phyloP scores from a whole-genome alignment of 495 filamentous ascomycete species.

The Penicillium pancosmium region DNA sequence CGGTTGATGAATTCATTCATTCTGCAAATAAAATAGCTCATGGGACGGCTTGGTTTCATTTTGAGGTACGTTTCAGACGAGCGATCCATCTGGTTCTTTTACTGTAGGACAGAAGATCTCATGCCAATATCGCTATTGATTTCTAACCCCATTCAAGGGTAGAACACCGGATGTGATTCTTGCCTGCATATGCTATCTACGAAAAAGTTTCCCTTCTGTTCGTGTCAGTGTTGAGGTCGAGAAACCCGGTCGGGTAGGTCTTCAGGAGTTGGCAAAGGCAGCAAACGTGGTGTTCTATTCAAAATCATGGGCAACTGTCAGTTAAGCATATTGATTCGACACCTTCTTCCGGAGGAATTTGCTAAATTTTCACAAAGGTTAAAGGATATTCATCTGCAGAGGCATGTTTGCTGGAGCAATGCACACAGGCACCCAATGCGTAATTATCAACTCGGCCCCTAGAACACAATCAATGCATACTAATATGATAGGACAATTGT shows the following conservation, averaged over 20 bases:
- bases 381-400: conserved; percentile 52
- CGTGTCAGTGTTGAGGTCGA: conserved; percentile 71
- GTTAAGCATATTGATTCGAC: conserved; percentile 16
- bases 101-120: not conserved
- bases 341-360: not conserved
- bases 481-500: not conserved
- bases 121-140: not conserved
- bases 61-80: conserved; percentile 57
- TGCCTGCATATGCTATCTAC: conserved; percentile 62
- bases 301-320: conserved; percentile 68
- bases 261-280: conserved; percentile 61
- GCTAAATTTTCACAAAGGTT: conserved; percentile 31
- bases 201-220: conserved; percentile 44
- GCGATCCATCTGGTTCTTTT: not conserved
- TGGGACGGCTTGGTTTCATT: conserved; percentile 66
- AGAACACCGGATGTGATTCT: conserved; percentile 65
- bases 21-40: conserved; percentile 33
- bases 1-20: conserved; percentile 53
- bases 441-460: conserved; percentile 15
- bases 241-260: conserved; percentile 63
- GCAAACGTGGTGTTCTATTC: conserved; percentile 75
- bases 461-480: not conserved
- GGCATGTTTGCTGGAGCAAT: conserved; percentile 53
- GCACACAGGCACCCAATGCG: conserved; percentile 43
- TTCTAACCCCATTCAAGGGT: conserved; percentile 48